Evolutionary conservation across 108 stramenopile genomes (phyloP).

Genomic region (Mayamaea pseudoterrestris): DNA sequence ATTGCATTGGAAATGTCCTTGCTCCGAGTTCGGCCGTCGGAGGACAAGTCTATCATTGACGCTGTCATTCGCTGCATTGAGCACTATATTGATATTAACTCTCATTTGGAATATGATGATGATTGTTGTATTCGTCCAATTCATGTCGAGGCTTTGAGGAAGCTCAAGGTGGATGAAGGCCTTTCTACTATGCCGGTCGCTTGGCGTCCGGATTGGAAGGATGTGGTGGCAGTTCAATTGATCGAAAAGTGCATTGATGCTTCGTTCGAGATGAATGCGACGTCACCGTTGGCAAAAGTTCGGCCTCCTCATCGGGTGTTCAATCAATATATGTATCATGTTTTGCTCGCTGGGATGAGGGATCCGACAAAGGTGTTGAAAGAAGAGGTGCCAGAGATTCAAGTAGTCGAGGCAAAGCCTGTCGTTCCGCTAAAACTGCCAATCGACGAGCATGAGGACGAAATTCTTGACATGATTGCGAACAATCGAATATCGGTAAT

Average conservation of each 20-base stretch:
- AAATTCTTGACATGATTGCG: constrained; percentile 42
- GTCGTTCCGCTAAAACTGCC: constrained; percentile 24
- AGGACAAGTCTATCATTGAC: constrained; percentile 5
- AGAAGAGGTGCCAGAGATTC: background rate
- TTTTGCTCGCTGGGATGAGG: background rate
- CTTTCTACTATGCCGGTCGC: background rate
- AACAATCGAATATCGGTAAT: constrained; percentile 78
- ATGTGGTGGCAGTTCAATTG: constrained; percentile 22
- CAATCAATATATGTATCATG: constrained; percentile 10
- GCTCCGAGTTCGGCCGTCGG: background rate
- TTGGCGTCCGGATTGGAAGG: constrained; percentile 22
- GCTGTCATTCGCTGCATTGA: constrained; percentile 8
- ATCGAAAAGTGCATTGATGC: constrained; percentile 18
- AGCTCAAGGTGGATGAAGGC: background rate
- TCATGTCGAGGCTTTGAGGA: background rate
- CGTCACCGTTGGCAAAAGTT: constrained; percentile 4
- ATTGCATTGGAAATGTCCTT: background rate
- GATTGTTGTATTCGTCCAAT: background rate
- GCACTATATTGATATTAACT: constrained; percentile 5
- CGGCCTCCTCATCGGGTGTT: background rate
- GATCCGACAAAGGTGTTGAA: background rate
- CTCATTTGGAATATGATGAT: background rate
- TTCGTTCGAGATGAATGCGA: background rate
- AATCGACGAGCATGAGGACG: constrained; percentile 62
- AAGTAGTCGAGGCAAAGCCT: background rate